phyloP scores from a whole-genome alignment of 352 stramenopile genomes.

The Ochromonadaceae sp. region DNA sequence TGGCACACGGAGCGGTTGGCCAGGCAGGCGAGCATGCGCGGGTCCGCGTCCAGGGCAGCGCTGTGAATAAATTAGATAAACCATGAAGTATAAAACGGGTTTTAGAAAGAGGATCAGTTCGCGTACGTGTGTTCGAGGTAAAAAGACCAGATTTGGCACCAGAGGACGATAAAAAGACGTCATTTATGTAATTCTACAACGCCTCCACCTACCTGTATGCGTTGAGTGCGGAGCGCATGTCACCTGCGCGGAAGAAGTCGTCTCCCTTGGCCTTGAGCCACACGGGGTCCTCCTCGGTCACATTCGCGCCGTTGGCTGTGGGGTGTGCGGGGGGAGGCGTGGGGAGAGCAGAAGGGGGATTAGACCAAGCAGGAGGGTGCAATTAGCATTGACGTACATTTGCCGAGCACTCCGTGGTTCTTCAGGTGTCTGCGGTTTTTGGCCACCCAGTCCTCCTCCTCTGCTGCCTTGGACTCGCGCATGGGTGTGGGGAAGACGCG shows the following conservation, averaged over 20 bases:
- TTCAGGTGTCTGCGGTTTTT: conserved; percentile 32
- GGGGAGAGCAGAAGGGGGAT: too few relatives aligned
- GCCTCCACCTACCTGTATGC: too few relatives aligned
- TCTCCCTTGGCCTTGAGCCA: conserved; percentile 42
- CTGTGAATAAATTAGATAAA: too few relatives aligned
- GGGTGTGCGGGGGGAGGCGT: too few relatives aligned
- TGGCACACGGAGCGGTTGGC: conserved; percentile 18
- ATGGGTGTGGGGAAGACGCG: conserved; percentile 39
- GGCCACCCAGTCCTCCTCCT: conserved; percentile 41
- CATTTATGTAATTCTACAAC: too few relatives aligned
- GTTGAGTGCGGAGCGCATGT: conserved; percentile 26
- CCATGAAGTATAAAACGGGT: too few relatives aligned
- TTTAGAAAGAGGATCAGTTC: too few relatives aligned
- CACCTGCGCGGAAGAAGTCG: conserved; percentile 31
- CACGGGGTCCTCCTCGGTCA: conserved; percentile 37
- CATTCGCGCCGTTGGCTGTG: neutral
- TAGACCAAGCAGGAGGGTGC: too few relatives aligned
- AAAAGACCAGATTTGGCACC: too few relatives aligned
- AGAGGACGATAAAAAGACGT: too few relatives aligned
- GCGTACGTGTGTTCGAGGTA: too few relatives aligned
- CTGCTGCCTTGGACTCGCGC: conserved; percentile 34
- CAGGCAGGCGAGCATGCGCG: conserved; percentile 5
- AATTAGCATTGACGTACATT: too few relatives aligned
- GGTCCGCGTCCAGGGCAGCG: conserved; percentile 23
- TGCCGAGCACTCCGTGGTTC: conserved; percentile 15